Evolutionary conservation across 2,329 filamentous ascomycete species (phyloP).

Genomic region (Penicillium sp.): DNA sequence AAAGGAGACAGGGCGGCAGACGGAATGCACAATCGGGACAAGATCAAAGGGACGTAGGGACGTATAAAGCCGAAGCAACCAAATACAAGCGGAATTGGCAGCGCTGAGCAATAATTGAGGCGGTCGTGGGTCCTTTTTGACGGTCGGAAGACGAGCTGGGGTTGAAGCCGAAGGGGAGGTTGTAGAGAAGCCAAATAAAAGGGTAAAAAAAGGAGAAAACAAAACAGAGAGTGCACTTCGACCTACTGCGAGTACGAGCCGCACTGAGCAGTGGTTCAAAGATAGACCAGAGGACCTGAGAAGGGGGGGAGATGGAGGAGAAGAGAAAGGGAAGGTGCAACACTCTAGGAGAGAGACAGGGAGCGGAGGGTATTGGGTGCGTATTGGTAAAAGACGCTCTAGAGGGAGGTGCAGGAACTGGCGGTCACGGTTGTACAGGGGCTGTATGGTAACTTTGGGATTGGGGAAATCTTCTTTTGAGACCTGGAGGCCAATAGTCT

Average conservation of each 20-base stretch:
- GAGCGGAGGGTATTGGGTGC: conserved; percentile 20
- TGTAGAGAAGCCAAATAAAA: conserved; percentile 8
- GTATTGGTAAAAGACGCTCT: conserved; percentile 19
- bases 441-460: conserved; percentile 5
- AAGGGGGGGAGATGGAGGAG: conserved; percentile 22
- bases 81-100: conserved; percentile 11
- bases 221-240: conserved; percentile 23
- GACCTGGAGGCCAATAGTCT: neutral
- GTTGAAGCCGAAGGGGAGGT: conserved; percentile 2
- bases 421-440: conserved; percentile 10
- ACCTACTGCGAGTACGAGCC: conserved; percentile 34
- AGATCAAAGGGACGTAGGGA: neutral
- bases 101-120: conserved; percentile 11
- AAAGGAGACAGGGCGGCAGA: conserved; percentile 1
- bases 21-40: neutral
- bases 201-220: conserved; percentile 9
- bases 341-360: conserved; percentile 11
- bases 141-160: conserved; percentile 9
- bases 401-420: conserved; percentile 1
- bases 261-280: conserved; percentile 30
- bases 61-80: neutral
- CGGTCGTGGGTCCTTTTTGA: conserved; percentile 5
- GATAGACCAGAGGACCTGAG: conserved; percentile 18
- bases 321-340: conserved; percentile 19
- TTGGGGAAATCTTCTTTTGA: conserved; percentile 2